These are phyloP conservation scores for Persicaria tinctoria DNA, from an alignment of 148 eudicot species.

Conservation along the genomic window DNA sequence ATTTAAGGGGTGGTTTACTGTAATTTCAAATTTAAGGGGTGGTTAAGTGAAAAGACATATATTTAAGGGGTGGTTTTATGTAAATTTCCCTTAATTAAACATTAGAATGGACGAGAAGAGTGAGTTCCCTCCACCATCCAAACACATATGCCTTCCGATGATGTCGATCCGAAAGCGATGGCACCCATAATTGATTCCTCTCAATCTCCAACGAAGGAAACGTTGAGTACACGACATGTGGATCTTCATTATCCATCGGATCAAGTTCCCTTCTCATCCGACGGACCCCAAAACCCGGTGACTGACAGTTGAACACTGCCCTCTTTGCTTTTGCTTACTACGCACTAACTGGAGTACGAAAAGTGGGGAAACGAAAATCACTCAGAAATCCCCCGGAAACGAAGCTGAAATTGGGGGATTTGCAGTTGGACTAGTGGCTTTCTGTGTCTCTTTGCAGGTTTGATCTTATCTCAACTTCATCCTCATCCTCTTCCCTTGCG, in stretches of 20 bases:
- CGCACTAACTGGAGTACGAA: neutral
- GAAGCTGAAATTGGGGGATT: neutral
- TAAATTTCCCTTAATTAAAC: too few species aligned
- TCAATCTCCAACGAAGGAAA: neutral
- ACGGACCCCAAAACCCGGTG: neutral
- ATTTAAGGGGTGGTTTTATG: too few species aligned
- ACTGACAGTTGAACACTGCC: conserved; percentile 5
- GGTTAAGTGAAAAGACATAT: too few species aligned
- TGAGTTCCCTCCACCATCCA: too few species aligned
- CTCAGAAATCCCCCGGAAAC: neutral
- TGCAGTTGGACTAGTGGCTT: neutral
- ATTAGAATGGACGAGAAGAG: too few species aligned
- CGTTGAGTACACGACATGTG: neutral
- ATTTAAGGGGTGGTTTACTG: too few species aligned
- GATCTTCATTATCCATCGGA: neutral
- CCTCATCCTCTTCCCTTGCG: neutral
- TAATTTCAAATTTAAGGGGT: too few species aligned
- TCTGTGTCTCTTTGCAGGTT: neutral
- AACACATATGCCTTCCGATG: too few species aligned
- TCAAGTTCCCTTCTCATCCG: neutral
- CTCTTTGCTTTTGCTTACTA: neutral
- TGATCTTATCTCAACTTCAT: neutral
- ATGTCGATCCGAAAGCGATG: neutral
- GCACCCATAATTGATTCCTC: neutral
- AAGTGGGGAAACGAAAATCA: too few species aligned